phyloP scores from a whole-genome alignment of 352 stramenopile genomes.

The Phytophthora cryptogea region DNA sequence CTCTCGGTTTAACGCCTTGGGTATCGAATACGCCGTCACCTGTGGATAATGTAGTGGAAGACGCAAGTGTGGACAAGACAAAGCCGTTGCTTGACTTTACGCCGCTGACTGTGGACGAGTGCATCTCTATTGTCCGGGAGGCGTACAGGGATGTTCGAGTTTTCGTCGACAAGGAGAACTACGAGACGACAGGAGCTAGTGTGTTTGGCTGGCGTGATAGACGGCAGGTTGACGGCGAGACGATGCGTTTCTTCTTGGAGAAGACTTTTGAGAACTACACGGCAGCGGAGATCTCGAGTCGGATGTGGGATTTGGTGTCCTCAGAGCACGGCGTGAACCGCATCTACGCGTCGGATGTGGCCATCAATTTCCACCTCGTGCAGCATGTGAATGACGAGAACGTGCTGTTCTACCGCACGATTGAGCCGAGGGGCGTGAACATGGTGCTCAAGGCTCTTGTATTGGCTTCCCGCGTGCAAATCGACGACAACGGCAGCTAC shows the following conservation, averaged over 20 bases:
- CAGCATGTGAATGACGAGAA: conserved; percentile 62
- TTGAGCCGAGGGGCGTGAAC: conserved; percentile 46
- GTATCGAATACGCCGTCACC: neutral
- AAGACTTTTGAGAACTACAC: conserved; percentile 58
- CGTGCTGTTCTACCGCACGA: conserved; percentile 69
- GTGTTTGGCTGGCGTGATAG: conserved; percentile 74
- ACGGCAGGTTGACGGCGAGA: conserved; percentile 48
- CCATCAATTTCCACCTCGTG: conserved; percentile 55
- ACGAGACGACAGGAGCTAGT: conserved; percentile 49
- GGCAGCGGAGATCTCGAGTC: conserved; percentile 43
- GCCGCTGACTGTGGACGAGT: conserved; percentile 51
- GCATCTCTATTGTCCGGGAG: conserved; percentile 44
- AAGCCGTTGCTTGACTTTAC: conserved; percentile 27
- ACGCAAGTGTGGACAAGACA: conserved; percentile 4
- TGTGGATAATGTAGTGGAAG: neutral
- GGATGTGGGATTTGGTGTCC: conserved; percentile 67
- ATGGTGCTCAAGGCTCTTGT: conserved; percentile 59
- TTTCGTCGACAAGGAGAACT: conserved; percentile 46
- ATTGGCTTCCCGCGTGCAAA: conserved; percentile 57
- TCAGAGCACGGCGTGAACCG: conserved; percentile 56
- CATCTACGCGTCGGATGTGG: conserved; percentile 63
- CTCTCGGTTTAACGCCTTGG: conserved; percentile 17
- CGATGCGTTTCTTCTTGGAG: conserved; percentile 65
- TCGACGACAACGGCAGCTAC: conserved; percentile 50
- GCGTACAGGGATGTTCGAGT: conserved; percentile 50